phyloP scores from a whole-genome alignment of 371 early-diverging fungal genomes.

The Mortierella polycephala region DNA sequence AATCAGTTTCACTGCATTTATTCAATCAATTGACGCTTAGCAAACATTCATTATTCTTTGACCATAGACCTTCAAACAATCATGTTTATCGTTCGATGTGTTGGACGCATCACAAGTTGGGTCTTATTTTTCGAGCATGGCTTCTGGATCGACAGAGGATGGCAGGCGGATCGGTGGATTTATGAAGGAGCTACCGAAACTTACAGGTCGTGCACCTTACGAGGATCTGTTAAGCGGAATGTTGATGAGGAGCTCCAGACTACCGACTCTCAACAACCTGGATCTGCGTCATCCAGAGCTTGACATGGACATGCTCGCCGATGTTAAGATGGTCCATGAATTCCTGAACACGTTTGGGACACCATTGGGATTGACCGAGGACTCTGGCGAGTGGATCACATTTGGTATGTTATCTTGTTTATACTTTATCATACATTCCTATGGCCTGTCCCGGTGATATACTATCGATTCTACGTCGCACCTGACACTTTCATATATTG shows the following conservation, averaged over 20 bases:
- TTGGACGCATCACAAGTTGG: conserved; percentile 34
- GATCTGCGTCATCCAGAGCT: conserved; percentile 30
- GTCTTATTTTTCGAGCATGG: conserved; percentile 21
- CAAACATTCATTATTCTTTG: no score
- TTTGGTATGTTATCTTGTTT: conserved; percentile 21
- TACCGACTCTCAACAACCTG: conserved; percentile 36
- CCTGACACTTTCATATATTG: neutral
- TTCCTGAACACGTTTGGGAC: conserved; percentile 51
- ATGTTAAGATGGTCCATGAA: conserved; percentile 53
- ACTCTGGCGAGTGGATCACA: conserved; percentile 51
- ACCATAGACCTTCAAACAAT: conserved; percentile 36
- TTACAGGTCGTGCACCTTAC: conserved; percentile 49
- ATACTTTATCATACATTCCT: no score
- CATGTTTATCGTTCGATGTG: conserved; percentile 43
- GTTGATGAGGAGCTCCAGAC: conserved; percentile 33
- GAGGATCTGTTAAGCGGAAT: conserved; percentile 44
- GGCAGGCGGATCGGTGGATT: conserved; percentile 22
- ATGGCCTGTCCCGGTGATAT: neutral
- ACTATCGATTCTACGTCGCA: neutral
- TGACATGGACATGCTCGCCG: conserved; percentile 51
- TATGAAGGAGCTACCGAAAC: conserved; percentile 39
- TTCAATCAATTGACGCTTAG: no score
- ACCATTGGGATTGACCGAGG: conserved; percentile 40
- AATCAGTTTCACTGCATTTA: no score
- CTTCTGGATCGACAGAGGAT: conserved; percentile 16